Evolutionary conservation across 202 grass and related monocot genomes (phyloP), one percentile per base, ranked within the genome.

Genomic region (Hordeum pubiflorum): DNA sequence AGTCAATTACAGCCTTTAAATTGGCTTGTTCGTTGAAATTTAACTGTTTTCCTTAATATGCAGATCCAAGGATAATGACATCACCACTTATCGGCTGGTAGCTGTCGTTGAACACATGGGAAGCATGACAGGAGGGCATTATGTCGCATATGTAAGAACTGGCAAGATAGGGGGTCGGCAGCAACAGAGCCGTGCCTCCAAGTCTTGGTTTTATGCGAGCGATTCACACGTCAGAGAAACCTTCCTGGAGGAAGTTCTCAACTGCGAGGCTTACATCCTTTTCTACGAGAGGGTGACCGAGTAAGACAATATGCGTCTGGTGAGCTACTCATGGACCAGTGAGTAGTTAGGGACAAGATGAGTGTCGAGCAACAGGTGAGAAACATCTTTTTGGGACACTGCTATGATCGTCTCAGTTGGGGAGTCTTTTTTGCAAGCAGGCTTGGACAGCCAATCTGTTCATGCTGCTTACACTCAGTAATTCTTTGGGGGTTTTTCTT

Each of bases 181-280:
- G 67, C 83, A 79, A 61, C 83, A 61, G 79, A 63, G 31, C 24
- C 67, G 9, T 2, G n/a, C 38, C n/a, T 62, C 50, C 24, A 82
- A 88, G 27, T 89, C 84, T 8, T 96, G 92, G 96, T 99, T 91
- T 85, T 93, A 99, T 13, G 90, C 90, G 34, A 95, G 92, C 10
- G 96, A 99, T 85, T 80, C 85, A 9, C 85, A 93, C 20, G 84
- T 99, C 26, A 88, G 89, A 77, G 92, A 90, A 82, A 75, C 87
- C 44, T 91, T 85, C 56, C 81, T 95, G 43, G 80, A 84, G 4
- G 92, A 99, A 81, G 92, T 99, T 29, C 86, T 99, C 9, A 86
- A 78, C 18, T 93, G 87, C 0, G 92, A 99, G 73, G 96, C 90
- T 18, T 99, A 99, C 79, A 81, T 99, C 62, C 87, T 99, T 46